phyloP scores from a whole-genome alignment of 169 alveolate genomes.

The Cryptosporidium sp. region DNA sequence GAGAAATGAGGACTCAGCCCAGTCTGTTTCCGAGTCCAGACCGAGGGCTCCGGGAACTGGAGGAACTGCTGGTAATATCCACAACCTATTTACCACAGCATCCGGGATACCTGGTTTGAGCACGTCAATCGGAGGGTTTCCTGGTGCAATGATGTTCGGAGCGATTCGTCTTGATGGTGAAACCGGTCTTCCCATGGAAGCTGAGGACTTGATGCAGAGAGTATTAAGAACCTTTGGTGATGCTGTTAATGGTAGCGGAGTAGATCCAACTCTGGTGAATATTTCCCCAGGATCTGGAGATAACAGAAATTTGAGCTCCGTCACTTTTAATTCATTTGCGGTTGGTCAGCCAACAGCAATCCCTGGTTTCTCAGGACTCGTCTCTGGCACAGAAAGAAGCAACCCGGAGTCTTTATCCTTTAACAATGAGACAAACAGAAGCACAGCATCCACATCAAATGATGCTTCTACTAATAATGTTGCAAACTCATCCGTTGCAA shows the following conservation, averaged over 20 bases:
- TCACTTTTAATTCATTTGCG: neutral
- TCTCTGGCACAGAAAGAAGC: neutral
- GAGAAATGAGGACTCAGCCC: slow-evolving; percentile 5
- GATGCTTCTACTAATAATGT: neutral
- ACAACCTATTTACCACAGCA: slow-evolving; percentile 6
- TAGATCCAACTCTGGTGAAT: neutral
- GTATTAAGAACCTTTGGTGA: slow-evolving; percentile 67
- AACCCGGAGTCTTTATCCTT: neutral
- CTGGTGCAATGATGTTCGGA: slow-evolving; percentile 76
- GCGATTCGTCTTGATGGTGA: slow-evolving; percentile 65
- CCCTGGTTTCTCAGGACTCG: slow-evolving; percentile 18
- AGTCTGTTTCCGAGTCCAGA: neutral
- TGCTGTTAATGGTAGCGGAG: neutral
- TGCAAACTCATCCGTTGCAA: neutral
- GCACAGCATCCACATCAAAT: neutral
- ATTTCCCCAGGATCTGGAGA: neutral
- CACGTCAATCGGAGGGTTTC: slow-evolving; percentile 43
- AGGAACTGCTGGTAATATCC: neutral
- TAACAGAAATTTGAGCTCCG: neutral
- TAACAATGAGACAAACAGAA: neutral
- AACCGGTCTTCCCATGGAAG: slow-evolving; percentile 11
- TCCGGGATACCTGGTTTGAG: slow-evolving; percentile 10
- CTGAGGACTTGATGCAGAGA: slow-evolving; percentile 73
- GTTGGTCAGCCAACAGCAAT: slow-evolving; percentile 12
- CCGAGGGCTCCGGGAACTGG: neutral